Percentiles rank a stretch among this genome's conserved stretches.
These are phyloP conservation scores for Chiua virens DNA, from an alignment of 768 basidiomycete genomes.

Conservation along the genomic window DNA sequence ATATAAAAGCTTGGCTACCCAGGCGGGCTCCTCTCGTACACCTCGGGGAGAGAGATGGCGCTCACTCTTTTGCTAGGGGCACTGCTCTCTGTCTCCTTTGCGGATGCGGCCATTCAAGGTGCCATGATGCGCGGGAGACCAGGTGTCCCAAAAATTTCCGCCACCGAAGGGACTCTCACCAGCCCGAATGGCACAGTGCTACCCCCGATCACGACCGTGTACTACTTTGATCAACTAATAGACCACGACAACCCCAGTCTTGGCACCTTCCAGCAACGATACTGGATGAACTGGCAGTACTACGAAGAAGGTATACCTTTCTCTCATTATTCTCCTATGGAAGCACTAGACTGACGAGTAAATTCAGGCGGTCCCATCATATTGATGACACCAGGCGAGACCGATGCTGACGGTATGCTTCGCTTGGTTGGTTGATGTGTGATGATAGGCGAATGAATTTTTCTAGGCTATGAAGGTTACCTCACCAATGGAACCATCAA, in stretches of 20 bases:
- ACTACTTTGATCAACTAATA: constrained; percentile 33
- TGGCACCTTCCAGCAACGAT: constrained; percentile 78
- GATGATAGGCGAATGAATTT: background rate
- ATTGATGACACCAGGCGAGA: constrained; percentile 60
- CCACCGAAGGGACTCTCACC: constrained; percentile 6
- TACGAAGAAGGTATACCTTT: constrained; percentile 47
- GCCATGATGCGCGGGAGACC: constrained; percentile 22
- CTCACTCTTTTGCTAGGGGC: constrained; percentile 5
- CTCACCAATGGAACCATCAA: constrained; percentile 64
- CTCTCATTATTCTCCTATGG: background rate
- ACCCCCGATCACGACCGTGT: constrained; percentile 28
- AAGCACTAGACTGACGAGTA: background rate
- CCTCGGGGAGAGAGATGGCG: constrained; percentile 9
- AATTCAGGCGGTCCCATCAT: constrained; percentile 26
- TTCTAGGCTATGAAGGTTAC: constrained; percentile 42
- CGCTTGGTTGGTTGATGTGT: background rate
- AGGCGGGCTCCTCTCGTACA: no score
- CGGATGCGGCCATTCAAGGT: constrained; percentile 19
- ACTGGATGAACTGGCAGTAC: constrained; percentile 68
- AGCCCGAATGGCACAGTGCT: constrained; percentile 25
- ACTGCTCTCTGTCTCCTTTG: constrained; percentile 10
- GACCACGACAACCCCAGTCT: constrained; percentile 55
- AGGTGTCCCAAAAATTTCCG: constrained; percentile 12
- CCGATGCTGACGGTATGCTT: constrained; percentile 44
- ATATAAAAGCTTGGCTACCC: constrained; percentile 4